Evolutionary conservation across 768 basidiomycete genomes (phyloP).

Genomic region (Tricholoma bakamatsutake): DNA sequence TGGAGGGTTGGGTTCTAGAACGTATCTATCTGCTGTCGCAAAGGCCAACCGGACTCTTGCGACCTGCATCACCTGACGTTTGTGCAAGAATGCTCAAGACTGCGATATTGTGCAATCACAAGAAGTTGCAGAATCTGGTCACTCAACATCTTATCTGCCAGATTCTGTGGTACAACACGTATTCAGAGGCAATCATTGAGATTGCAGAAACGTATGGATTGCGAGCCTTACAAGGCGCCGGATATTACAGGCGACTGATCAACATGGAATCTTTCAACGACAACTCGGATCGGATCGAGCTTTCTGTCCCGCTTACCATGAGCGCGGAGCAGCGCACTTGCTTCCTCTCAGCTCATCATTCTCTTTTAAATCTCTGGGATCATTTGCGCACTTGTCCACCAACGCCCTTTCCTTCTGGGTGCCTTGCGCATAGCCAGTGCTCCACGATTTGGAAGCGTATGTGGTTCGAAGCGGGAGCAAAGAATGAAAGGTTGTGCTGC

Average conservation of each 20-base stretch:
- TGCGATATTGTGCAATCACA: conserved; percentile 43
- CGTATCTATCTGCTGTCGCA: conserved; percentile 30
- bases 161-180: conserved; percentile 48
- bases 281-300: conserved; percentile 15
- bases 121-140: conserved; percentile 41
- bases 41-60: conserved; percentile 25
- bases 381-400: conserved; percentile 43
- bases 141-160: conserved; percentile 42
- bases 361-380: conserved; percentile 52
- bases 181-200: conserved; percentile 43
- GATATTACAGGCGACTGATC: conserved; percentile 46
- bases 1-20: conserved; percentile 39
- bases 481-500: conserved; percentile 37
- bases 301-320: conserved; percentile 24
- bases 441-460: conserved; percentile 41
- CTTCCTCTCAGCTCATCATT: conserved; percentile 52
- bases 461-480: conserved; percentile 46
- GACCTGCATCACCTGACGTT: conserved; percentile 24
- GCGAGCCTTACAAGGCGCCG: conserved; percentile 39
- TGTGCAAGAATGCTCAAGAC: conserved; percentile 46
- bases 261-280: conserved; percentile 18
- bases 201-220: conserved; percentile 37
- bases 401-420: conserved; percentile 32
- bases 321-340: conserved; percentile 36
- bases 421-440: conserved; percentile 47